Evolutionary conservation across 2,329 filamentous ascomycete species (phyloP), one percentile per base, ranked within the genome.

Genomic region (Cordyceps tenuipes): DNA sequence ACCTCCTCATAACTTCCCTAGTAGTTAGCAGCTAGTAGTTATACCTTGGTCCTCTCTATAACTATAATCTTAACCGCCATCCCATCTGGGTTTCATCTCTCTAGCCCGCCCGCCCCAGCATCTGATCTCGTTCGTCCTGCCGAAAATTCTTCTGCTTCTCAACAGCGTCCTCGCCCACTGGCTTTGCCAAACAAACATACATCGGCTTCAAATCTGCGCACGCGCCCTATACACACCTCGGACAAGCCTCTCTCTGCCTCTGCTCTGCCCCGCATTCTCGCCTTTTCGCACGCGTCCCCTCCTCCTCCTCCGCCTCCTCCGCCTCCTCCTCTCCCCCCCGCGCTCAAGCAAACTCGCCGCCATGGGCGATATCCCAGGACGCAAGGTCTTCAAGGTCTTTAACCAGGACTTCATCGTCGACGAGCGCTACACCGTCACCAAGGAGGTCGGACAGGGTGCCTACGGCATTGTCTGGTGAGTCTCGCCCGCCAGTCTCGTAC

Each of bases 331-430:
- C 57, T 60, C 47, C 57, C 43, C 51, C 47, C 53, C 21, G 31
- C 57, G 58, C 12, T 49, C 60, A 49, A 63, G 12, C 34, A 56
- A 26, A 21, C 44, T 26, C 57, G 48, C 50, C 50, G 53, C 57
- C 66, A 68, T 76, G 75, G 67, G 70, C 61, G 75, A 77, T 62
- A 71, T 77, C 49, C 70, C 77, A 66, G 73, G 75, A 71, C 88
- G 91, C 77, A 97, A 96, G 83, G 85, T 93, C 76, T 97, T 96
- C 83, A 96, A 96, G 86, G 92, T 99, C 74, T 99, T 99, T 79
- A 97, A 97, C 82, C 94, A 99, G 73, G 94, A 99, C 79, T 99
- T 99, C 73, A 87, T 97, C 68, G 94, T 97, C 71, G 94, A 97
- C 73, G 93, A 97, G 77, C 87, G 93, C 69, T 99, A 99, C 79